Evolutionary conservation across 2,329 filamentous ascomycete species (phyloP), one percentile per base, ranked within the genome.

Genomic region (Penicillium decumbens): DNA sequence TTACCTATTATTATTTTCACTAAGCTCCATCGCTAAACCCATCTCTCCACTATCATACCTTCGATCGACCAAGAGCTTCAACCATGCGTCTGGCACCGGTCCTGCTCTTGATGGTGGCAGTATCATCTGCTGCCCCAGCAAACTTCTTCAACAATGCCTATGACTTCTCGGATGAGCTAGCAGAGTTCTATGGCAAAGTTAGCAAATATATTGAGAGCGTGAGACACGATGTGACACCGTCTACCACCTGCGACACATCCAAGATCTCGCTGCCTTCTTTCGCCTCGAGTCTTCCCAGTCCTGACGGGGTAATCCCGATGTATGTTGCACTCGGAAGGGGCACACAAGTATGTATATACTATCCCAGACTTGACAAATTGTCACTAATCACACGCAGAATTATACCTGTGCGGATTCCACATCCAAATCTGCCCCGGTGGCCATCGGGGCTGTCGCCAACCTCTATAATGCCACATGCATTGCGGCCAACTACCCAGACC

Each of bases 381-480:
- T 6, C 12, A 35, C 56, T 61, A 35, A 51, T 45, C 40, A 55
- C 39, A 47, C 25, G 37, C 85, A 96, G 74, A 96, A 96, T 79
- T 97, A 96, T 77, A 95, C 89, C 44, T 96, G 92, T 77, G 76
- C 80, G 50, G 73, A 78, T 46, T 72, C 72, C 54, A 80, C 86
- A 59, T 66, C 80, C 1, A 80, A 79, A 3, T 79, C 82, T 0
- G 73, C 72, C 0, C 91, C 92, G 12, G 76, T 75, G 8, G 77
- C 84, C 15, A 70, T 77, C 43, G 92, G 92, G 55, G 92, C 92
- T 46, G 66, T 89, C 0, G 92, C 92, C 47, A 84, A 82, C 1
- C 87, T 97, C 61, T 96, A 88, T 83, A 90, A 96, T 72, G 87
- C 84, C 51, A 88, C 84, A 59, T 96, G 92, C 72, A 71, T 92